A percentile compares a stretch with the other conserved stretches of the same genome.
phyloP scores from a whole-genome alignment of 129 eudicot genomes.

The Flaveria ramosissima region DNA sequence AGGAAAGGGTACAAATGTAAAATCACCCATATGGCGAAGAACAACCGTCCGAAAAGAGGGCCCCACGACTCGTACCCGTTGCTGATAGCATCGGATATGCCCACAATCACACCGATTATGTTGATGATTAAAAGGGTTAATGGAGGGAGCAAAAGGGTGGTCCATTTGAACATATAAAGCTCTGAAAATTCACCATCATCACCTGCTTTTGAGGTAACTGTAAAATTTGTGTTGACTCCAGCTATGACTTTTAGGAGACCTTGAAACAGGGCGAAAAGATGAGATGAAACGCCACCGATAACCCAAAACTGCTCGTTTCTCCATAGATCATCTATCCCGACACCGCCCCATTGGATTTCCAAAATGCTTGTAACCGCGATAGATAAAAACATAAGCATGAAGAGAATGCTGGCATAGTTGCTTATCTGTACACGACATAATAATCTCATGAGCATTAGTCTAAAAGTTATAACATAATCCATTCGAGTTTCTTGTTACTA shows the following conservation, averaged over 20 bases:
- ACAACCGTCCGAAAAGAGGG: slow-evolving; percentile 69
- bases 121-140: slow-evolving; percentile 65
- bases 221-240: slow-evolving; percentile 79
- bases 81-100: slow-evolving; percentile 73
- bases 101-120: slow-evolving; percentile 71
- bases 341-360: slow-evolving; percentile 88
- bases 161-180: slow-evolving; percentile 83
- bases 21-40: slow-evolving; percentile 89
- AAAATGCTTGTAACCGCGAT: slow-evolving; percentile 70
- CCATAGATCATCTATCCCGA: slow-evolving; percentile 77
- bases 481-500: background rate
- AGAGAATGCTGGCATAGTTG: slow-evolving; percentile 76
- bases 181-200: slow-evolving; percentile 79
- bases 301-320: slow-evolving; percentile 93
- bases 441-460: slow-evolving; percentile 8
- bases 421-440: slow-evolving; percentile 55
- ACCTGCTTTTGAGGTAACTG: slow-evolving; percentile 76
- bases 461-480: slow-evolving; percentile 9
- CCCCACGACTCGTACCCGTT: slow-evolving; percentile 92
- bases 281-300: slow-evolving; percentile 79
- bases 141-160: slow-evolving; percentile 71
- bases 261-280: slow-evolving; percentile 73
- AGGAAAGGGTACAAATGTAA: slow-evolving; percentile 92
- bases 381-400: slow-evolving; percentile 71
- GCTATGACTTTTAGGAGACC: slow-evolving; percentile 89